Base-by-base conservation (phyloP, 192 early-diverging fungal genomes). In the Linnemannia schmuckeri region DNA sequence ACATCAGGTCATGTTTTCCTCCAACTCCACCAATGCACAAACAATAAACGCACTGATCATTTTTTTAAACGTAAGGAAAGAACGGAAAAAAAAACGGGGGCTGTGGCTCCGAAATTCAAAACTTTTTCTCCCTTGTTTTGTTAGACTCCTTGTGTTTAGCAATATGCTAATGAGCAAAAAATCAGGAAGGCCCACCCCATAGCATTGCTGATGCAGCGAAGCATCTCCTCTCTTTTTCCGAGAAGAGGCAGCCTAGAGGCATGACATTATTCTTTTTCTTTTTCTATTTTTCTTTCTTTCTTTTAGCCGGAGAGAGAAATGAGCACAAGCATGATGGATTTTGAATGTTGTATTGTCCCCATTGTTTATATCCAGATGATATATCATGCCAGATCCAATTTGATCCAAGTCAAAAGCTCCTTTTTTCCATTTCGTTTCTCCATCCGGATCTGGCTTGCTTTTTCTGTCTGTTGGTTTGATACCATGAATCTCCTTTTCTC, bases 131-230 rank as follows among this genome's bases (percentile, higher is more conserved):
- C 61, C 61, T 66, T 66, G 8, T 35, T 13, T 66, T 66, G 22
- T 61, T 61, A 27, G 49, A 52, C 49, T 61, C 55, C 55, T 66
- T 30, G 3, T 24, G 27, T 33, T 66, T 27, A 33, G 30, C 27
- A 52, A 33, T 66, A 33, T 66, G 27, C 61, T 66, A 66, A 66
- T 66, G 61, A 66, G 61, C 61, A 33, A 27, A 66, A 63, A 66
- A 66, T 0, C 12, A 15, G n/a, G 10, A 57, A 27, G 8, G 33
- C 15, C n/a, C n/a, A 30, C 61, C 30, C 61, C 61, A 66, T 30
- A 66, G 61, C 61, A 66, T 66, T 33, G 61, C 13, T 27, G 61
- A 66, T 66, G 61, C 61, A 66, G 61, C 61, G 61, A 66, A 66
- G 61, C 12, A 66, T 66, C 61, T 27, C 61, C 49, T 18, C 49